Evolutionary conservation across 2,329 filamentous ascomycete genomes (phyloP).

Genomic region (Orbilia quercus): DNA sequence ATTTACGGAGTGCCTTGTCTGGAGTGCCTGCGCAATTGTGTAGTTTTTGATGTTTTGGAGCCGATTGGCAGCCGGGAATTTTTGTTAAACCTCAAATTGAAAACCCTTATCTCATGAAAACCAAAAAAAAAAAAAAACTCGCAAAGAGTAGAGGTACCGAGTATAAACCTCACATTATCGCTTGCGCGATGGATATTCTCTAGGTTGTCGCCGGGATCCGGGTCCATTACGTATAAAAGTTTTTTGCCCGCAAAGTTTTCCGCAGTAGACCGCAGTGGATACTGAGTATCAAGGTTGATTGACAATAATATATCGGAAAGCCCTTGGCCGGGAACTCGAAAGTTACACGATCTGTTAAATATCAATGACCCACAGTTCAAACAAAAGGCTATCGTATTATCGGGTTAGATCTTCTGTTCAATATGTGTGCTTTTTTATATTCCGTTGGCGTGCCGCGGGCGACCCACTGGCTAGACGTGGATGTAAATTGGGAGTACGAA

Average conservation of each 20-base stretch:
- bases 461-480: constrained; percentile 7
- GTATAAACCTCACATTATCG: not conserved
- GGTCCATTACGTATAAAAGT: too few species aligned
- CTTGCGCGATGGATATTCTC: not conserved
- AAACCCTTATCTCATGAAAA: constrained; percentile 27
- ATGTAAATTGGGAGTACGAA: too few species aligned
- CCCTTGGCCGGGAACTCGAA: not conserved
- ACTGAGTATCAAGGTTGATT: too few species aligned
- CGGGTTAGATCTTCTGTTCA: not conserved
- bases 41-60: not conserved
- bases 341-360: not conserved
- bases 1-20: too few species aligned
- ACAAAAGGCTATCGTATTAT: constrained; percentile 1
- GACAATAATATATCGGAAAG: too few species aligned
- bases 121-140: not conserved
- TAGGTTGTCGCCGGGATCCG: too few species aligned
- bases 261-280: too few species aligned
- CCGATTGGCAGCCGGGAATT: constrained; percentile 43
- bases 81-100: constrained; percentile 10
- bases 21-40: constrained; percentile 2
- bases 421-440: constrained; percentile 12
- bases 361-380: not conserved
- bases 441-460: constrained; percentile 5
- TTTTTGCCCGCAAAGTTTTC: too few species aligned
- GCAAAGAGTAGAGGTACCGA: too few species aligned